Conservation (phyloP, 192 early-diverging fungal genomes). For the Backusella psychrophila region DNA sequence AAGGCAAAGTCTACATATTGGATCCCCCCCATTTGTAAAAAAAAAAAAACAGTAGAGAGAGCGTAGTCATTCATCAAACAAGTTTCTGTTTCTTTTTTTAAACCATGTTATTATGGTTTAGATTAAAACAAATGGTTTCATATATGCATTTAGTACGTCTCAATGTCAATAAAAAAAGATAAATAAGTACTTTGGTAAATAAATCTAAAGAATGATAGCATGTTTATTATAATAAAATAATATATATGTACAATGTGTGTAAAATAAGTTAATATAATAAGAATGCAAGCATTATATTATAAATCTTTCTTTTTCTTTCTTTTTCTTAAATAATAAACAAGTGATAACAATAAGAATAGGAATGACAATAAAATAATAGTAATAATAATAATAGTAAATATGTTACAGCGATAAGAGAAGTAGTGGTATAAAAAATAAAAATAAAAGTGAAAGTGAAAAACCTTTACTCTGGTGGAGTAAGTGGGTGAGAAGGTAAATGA, state of each 20-base stretch:
- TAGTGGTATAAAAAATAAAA: not conserved
- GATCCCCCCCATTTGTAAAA: not conserved
- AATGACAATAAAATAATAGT: not conserved
- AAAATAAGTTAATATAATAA: conserved; percentile 5
- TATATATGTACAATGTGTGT: conserved; percentile 11
- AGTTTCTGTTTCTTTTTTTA: not conserved
- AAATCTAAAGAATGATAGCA: not conserved
- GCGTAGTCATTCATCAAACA: not conserved
- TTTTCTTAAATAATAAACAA: not conserved
- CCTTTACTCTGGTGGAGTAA: conserved; percentile 9
- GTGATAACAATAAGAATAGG: not conserved
- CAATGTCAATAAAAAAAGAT: not conserved
- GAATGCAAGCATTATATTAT: not conserved
- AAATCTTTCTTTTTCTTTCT: not conserved
- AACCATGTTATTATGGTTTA: not conserved
- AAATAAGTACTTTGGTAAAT: too few species aligned
- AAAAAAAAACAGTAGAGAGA: not conserved
- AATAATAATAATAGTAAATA: not conserved
- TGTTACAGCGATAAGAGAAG: not conserved
- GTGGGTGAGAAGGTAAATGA: not conserved
- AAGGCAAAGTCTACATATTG: not conserved
- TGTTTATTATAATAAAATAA: not conserved
- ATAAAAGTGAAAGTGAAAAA: not conserved
- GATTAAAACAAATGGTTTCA: not conserved
- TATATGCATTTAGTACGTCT: not conserved